phyloP scores from a whole-genome alignment of 2,329 filamentous ascomycete genomes.

The Penicillium griseofulvum region DNA sequence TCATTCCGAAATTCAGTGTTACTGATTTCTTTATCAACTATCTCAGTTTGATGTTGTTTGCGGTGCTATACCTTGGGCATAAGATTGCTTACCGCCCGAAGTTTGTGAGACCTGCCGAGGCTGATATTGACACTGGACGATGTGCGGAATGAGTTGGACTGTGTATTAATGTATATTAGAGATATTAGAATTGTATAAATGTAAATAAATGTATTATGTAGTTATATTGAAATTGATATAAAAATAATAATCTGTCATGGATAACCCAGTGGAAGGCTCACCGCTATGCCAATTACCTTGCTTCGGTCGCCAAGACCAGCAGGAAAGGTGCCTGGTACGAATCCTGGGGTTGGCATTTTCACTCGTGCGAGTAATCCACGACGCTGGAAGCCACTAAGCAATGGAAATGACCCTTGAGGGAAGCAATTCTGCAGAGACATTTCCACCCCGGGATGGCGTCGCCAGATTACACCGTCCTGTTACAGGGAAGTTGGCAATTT shows the following conservation, averaged over 20 bases:
- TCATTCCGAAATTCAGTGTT: constrained; percentile 5
- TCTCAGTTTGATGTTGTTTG: constrained; percentile 4
- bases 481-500: constrained; percentile 38
- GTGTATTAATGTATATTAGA: no score
- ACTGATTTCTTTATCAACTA: constrained; percentile 8
- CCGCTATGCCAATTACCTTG: constrained; percentile 39
- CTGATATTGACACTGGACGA: background rate
- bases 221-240: no score
- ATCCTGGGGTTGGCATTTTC: constrained; percentile 50
- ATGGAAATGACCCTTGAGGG: constrained; percentile 56
- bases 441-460: constrained; percentile 55
- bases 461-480: constrained; percentile 51
- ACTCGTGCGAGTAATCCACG: constrained; percentile 58
- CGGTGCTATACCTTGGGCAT: constrained; percentile 2
- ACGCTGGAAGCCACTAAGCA: constrained; percentile 54
- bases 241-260: constrained; percentile 45
- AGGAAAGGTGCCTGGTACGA: constrained; percentile 55
- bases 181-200: no score
- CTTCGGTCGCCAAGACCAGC: constrained; percentile 36
- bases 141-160: constrained; percentile 1
- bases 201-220: no score
- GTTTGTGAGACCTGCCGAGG: constrained; percentile 3
- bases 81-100: constrained; percentile 1
- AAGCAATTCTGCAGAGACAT: constrained; percentile 59
- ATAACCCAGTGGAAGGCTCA: constrained; percentile 42